Evolutionary conservation across 2,329 filamentous ascomycete genomes (phyloP).

Genomic region (Pseudopyrenochaeta lycopersici): DNA sequence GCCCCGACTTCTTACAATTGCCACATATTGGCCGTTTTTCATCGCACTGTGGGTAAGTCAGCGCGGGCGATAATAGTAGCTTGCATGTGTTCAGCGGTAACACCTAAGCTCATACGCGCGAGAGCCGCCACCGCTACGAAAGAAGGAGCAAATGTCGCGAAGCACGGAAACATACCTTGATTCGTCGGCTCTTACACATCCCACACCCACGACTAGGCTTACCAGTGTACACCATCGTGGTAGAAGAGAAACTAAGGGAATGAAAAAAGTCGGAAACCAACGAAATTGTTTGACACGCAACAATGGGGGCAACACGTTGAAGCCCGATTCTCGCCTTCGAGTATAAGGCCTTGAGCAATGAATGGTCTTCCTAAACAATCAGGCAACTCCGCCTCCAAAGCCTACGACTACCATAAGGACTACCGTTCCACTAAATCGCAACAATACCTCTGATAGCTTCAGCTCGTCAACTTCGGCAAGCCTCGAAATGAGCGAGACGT

Average conservation of each 20-base stretch:
- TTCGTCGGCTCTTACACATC: constrained; percentile 76
- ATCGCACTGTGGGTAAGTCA: constrained; percentile 39
- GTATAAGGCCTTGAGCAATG: constrained; percentile 2
- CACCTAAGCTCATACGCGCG: not conserved
- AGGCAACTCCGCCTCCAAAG: constrained; percentile 36
- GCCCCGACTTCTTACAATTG: constrained; percentile 45
- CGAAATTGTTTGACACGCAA: constrained; percentile 5
- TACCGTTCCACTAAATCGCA: constrained; percentile 17
- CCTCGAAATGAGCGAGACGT: constrained; percentile 10
- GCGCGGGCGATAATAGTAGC: constrained; percentile 3
- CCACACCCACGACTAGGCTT: constrained; percentile 68
- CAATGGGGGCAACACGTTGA: constrained; percentile 1
- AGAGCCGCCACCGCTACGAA: constrained; percentile 1
- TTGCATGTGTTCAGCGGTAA: constrained; percentile 5
- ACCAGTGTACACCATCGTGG: constrained; percentile 51
- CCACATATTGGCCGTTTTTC: constrained; percentile 47
- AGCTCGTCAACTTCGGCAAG: constrained; percentile 16
- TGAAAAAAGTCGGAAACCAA: constrained; percentile 10
- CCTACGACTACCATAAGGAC: constrained; percentile 34
- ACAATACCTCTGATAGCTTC: constrained; percentile 9
- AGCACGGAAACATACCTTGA: constrained; percentile 66
- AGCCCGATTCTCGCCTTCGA: constrained; percentile 1
- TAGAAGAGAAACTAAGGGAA: constrained; percentile 18
- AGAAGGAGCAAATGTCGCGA: constrained; percentile 10
- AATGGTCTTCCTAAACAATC: constrained; percentile 7